A percentile compares a stretch with the other conserved stretches of the same genome.
phyloP scores from a whole-genome alignment of 345 rosid species.

The Bruguiera parviflora region DNA sequence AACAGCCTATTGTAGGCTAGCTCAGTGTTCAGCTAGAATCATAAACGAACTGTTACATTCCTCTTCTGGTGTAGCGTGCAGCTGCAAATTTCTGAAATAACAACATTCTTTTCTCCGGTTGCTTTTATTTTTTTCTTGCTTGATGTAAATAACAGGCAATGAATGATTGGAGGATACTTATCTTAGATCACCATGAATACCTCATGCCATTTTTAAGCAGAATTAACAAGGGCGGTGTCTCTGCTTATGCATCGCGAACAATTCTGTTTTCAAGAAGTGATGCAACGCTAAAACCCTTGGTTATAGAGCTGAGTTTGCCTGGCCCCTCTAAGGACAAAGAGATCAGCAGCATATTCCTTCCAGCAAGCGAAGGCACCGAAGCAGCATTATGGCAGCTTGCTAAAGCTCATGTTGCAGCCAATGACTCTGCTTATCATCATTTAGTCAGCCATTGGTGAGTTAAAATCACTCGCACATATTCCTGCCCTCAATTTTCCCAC shows the following conservation, averaged over 20 bases:
- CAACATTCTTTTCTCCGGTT: neutral
- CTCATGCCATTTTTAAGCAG: slow-evolving; percentile 47
- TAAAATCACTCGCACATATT: neutral
- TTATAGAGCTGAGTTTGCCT: slow-evolving; percentile 56
- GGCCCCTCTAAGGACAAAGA: neutral
- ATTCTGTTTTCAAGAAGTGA: slow-evolving; percentile 39
- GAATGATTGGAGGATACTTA: slow-evolving; percentile 34
- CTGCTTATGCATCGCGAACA: slow-evolving; percentile 63
- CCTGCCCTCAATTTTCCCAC: neutral
- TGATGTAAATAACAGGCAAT: slow-evolving; percentile 35
- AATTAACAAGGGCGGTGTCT: slow-evolving; percentile 32
- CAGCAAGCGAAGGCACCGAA: slow-evolving; percentile 43
- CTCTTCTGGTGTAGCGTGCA: neutral
- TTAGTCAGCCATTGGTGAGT: slow-evolving; percentile 62
- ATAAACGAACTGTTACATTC: neutral
- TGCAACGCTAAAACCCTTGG: slow-evolving; percentile 43
- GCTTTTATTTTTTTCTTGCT: neutral
- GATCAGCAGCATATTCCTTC: slow-evolving; percentile 32
- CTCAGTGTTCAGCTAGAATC: neutral
- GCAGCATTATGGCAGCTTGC: slow-evolving; percentile 60
- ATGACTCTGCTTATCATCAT: slow-evolving; percentile 61
- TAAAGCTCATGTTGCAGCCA: slow-evolving; percentile 57
- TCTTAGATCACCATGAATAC: slow-evolving; percentile 61
- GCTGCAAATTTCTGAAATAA: neutral
- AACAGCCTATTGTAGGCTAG: too few relatives aligned